Base-by-base conservation (phyloP, 768 basidiomycete species). In the Termitomyces sp. region DNA sequence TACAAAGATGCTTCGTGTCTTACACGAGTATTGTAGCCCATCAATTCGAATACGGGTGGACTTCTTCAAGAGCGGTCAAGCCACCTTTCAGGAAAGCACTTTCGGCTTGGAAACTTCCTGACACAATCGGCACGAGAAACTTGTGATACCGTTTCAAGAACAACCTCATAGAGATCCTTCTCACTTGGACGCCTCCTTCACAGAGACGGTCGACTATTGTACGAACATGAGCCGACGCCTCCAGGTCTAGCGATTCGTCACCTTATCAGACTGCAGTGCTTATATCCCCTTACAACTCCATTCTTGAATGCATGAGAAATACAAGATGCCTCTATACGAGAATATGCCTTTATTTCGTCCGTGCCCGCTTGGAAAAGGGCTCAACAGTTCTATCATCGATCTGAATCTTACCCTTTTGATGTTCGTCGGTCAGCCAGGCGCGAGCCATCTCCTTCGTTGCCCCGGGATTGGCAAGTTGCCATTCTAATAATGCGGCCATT, bases 391-490 rank as follows among this genome's bases (percentile, higher is more conserved):
- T 37, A 50, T 40, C 24, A 7, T 40, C 62, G 53, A 66, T 53
- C 58, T 63, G 53, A 61, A 87, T 64, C 40, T 71, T 67, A n/a
- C 81, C 83, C 24, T 76, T 72, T 8, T 62, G 65, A 37, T 75
- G 74, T 62, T 86, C 80, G n/a, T 70, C 68, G 55, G 71, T 69
- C 42, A 98, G 71, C 92, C 92, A 97, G 12, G 66, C 66, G 28
- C 74, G 66, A 65, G 93, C 94, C 4, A 84, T 80, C 5, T 83
- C 85, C 63, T 83, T 81, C 4, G 81, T 79, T 1, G 77, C 79
- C 2, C 75, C 63, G 0, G 94, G 91, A 66, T 93, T 72, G 35
- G 82, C 85, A 7, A 98, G 76, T 62, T 94, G 93, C 95, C 94
- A 98, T 57, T 85, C 81, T 19, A 92, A 64, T 24, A 98, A 77